Base-by-base conservation (phyloP, 805 yeast genomes). In the Tanozyma kutaoensis region DNA sequence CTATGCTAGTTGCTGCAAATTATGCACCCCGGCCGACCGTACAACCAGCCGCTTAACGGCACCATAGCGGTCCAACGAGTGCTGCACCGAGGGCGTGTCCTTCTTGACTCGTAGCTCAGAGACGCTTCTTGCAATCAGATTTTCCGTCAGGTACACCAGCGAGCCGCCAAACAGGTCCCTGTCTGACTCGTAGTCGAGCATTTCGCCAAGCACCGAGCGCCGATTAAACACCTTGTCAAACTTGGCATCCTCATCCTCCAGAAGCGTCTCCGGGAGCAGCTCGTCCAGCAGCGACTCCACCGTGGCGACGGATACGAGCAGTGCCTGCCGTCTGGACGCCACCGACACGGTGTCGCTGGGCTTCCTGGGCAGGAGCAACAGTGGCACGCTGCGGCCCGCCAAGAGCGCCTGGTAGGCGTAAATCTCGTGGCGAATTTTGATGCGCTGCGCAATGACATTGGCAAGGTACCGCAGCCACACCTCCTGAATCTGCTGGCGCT, bases 131-230 rank as follows among this genome's bases (percentile, higher is more conserved):
- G 20, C 9, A n/a, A n/a, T n/a, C n/a, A n/a, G n/a, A n/a, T n/a
- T n/a, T n/a, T n/a, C n/a, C n/a, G 9, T 10, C 20, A 17, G 20
- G 10, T 8, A 17, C 8, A 17, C 20, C 20, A 17, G 20, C 20
- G 10, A 8, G 9, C 10, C 28, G n/a, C n/a, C n/a, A n/a, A n/a
- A n/a, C 30, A 31, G 34, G 12, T 38, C 41, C 12, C 36, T 38
- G 18, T 47, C 52, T 7, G 63, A 56, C n/a, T 46, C 49, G 35
- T 59, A 57, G 28, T 58, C 65, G 29, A 59, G 43, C 66, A 59
- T 58, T 8, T 59, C 64, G 18, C 63, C 61, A 34, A 59, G 41
- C 39, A 59, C 50, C 8, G 63, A 56, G 28, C 55, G 48, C 28
- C 66, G 48, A 30, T 59, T 54, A 27, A 37, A 31, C 31, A 43